Conservation (phyloP, 805 yeast genomes). For the Metschnikowia cubensis region DNA sequence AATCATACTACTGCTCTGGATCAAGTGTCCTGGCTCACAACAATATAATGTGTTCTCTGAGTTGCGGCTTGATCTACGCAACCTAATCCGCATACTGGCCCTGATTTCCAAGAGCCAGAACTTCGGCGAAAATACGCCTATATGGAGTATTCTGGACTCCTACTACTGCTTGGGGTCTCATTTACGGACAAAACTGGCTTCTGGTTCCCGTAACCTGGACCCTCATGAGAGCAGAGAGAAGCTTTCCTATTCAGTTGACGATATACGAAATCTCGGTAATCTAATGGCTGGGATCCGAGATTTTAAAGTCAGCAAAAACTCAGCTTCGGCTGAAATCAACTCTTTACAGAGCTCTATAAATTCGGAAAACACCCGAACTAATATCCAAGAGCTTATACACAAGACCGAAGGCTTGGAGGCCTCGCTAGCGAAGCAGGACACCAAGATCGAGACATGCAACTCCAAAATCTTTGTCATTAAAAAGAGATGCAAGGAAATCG, state of each 20-base stretch:
- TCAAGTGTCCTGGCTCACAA: neutral
- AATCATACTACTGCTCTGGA: slow-evolving; percentile 9
- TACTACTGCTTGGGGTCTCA: slow-evolving; percentile 9
- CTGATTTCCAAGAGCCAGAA: neutral
- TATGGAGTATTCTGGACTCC: slow-evolving; percentile 12
- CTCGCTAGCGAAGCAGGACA: slow-evolving; percentile 15
- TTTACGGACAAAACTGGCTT: neutral
- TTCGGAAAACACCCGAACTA: neutral
- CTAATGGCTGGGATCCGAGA: slow-evolving; percentile 22
- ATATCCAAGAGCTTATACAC: neutral
- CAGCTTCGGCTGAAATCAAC: slow-evolving; percentile 21
- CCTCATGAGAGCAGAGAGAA: neutral
- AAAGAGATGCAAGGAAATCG: slow-evolving; percentile 20
- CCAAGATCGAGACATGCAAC: slow-evolving; percentile 22
- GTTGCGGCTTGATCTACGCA: slow-evolving; percentile 9
- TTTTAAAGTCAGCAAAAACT: slow-evolving; percentile 23
- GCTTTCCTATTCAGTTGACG: slow-evolving; percentile 14
- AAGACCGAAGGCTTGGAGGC: neutral
- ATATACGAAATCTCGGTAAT: slow-evolving; percentile 13
- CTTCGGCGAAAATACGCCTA: slow-evolving; percentile 9
- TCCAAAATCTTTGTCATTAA: slow-evolving; percentile 23
- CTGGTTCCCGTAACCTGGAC: neutral
- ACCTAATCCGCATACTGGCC: slow-evolving; percentile 3
- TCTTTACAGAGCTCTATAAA: slow-evolving; percentile 1
- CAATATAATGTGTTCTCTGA: slow-evolving; percentile 2